Percentiles rank a stretch among this genome's conserved stretches.
Conservation (phyloP, 495 filamentous ascomycete species). For the Neurospora tetrasperma region DNA sequence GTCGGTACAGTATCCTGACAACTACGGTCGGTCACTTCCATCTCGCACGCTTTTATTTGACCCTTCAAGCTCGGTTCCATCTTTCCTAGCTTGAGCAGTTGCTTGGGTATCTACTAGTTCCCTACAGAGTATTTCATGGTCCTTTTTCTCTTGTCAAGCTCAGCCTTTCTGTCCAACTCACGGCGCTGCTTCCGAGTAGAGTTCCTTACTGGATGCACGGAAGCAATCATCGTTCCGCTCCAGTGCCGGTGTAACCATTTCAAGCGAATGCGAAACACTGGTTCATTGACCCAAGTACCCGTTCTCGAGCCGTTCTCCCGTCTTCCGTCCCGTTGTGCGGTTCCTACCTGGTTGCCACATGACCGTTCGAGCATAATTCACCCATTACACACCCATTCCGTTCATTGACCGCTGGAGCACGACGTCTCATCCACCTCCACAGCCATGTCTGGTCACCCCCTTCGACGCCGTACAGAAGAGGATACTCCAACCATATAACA, state of each 20-base stretch:
- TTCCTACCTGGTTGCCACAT: neutral
- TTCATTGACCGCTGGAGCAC: neutral
- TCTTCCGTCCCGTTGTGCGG: neutral
- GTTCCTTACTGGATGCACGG: neutral
- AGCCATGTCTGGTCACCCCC: neutral
- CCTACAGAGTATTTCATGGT: neutral
- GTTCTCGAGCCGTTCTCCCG: neutral
- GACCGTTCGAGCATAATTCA: neutral
- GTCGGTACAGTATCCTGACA: neutral
- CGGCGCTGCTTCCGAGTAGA: neutral
- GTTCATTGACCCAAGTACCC: neutral
- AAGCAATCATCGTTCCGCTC: neutral
- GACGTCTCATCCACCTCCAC: neutral
- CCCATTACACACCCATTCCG: neutral
- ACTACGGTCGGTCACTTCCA: neutral
- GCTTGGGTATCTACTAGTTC: neutral
- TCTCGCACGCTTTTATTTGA: neutral
- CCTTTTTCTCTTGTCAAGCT: neutral
- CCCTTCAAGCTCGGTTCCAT: neutral
- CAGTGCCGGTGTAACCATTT: neutral
- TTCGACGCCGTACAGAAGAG: neutral
- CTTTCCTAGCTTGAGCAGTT: neutral
- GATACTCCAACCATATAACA: neutral
- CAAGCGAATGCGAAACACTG: neutral
- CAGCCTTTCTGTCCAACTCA: neutral